Conservation (phyloP, 768 basidiomycete species). For the Candolleomyces efflorescens region DNA sequence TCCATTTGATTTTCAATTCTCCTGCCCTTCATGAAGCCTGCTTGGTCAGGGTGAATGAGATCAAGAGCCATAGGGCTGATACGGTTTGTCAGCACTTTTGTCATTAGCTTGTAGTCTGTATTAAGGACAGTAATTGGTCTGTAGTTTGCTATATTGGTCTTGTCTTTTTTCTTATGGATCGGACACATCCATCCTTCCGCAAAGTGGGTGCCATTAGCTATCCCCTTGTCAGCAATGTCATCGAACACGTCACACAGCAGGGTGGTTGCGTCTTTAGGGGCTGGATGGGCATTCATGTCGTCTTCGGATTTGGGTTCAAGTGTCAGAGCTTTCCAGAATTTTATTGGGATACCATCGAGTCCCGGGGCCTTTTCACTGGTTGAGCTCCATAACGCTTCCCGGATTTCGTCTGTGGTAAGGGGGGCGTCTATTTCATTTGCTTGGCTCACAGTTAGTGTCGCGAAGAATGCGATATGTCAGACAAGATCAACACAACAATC, state of each 20-base stretch:
- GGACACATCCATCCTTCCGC: constrained; percentile 33
- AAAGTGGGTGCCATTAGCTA: constrained; percentile 14
- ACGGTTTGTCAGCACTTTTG: constrained; percentile 18
- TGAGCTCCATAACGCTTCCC: neutral
- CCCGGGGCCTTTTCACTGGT: constrained; percentile 15
- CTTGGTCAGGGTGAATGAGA: constrained; percentile 18
- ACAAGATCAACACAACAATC: no score
- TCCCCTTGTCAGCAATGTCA: constrained; percentile 25
- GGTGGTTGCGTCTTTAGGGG: constrained; percentile 6
- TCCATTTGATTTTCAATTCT: neutral
- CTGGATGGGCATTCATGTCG: constrained; percentile 1
- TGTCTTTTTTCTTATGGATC: constrained; percentile 38
- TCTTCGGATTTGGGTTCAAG: neutral
- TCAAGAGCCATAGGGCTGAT: constrained; percentile 9
- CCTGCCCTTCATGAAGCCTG: neutral
- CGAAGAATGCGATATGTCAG: no score
- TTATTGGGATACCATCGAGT: constrained; percentile 19
- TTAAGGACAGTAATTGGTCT: constrained; percentile 30
- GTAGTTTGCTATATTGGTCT: constrained; percentile 26
- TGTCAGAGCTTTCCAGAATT: constrained; percentile 19
- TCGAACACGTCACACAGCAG: constrained; percentile 12
- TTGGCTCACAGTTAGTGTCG: neutral
- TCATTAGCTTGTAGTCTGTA: constrained; percentile 29
- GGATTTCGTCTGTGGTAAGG: neutral
- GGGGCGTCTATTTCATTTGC: neutral